phyloP scores from a whole-genome alignment of 352 stramenopile genomes.

The Elongisporangium undulatum region DNA sequence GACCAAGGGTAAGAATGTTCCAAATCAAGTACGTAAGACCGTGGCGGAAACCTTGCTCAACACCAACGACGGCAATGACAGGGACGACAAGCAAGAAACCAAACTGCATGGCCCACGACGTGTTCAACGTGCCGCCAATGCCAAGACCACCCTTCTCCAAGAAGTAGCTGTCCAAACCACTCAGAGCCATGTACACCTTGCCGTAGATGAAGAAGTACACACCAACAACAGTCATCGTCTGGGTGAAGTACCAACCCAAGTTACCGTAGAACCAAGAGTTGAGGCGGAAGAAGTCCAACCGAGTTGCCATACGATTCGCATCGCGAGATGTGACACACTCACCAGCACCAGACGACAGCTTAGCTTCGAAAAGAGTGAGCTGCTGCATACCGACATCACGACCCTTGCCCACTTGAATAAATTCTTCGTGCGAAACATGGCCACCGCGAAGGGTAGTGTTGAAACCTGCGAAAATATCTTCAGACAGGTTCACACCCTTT shows the following conservation, averaged over 20 bases:
- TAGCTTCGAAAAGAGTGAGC: slow-evolving; percentile 96
- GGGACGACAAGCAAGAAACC: slow-evolving; percentile 94
- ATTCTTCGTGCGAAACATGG: slow-evolving; percentile 50
- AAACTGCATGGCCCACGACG: slow-evolving; percentile 90
- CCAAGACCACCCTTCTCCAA: slow-evolving; percentile 86
- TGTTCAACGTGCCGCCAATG: slow-evolving; percentile 90
- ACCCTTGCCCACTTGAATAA: slow-evolving; percentile 88
- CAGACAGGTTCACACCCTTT: slow-evolving; percentile 56
- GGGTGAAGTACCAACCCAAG: slow-evolving; percentile 23
- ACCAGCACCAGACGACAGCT: slow-evolving; percentile 92
- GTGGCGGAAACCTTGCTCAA: slow-evolving; percentile 91
- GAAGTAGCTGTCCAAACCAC: slow-evolving; percentile 31
- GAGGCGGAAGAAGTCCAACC: slow-evolving; percentile 94
- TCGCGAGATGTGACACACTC: slow-evolving; percentile 95
- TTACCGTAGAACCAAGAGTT: slow-evolving; percentile 65
- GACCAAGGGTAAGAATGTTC: slow-evolving; percentile 92
- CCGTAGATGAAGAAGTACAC: slow-evolving; percentile 28
- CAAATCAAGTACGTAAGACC: slow-evolving; percentile 84
- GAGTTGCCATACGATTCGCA: slow-evolving; percentile 88
- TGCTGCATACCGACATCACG: slow-evolving; percentile 97
- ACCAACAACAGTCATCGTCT: slow-evolving; percentile 20
- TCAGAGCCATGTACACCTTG: slow-evolving; percentile 22
- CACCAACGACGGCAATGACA: slow-evolving; percentile 91
- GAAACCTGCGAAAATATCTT: slow-evolving; percentile 72
- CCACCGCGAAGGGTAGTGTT: slow-evolving; percentile 55